Percentiles rank a stretch among this genome's conserved stretches.
phyloP scores from a whole-genome alignment of 176 grass and related monocot genomes.

The Hordeum marinum region DNA sequence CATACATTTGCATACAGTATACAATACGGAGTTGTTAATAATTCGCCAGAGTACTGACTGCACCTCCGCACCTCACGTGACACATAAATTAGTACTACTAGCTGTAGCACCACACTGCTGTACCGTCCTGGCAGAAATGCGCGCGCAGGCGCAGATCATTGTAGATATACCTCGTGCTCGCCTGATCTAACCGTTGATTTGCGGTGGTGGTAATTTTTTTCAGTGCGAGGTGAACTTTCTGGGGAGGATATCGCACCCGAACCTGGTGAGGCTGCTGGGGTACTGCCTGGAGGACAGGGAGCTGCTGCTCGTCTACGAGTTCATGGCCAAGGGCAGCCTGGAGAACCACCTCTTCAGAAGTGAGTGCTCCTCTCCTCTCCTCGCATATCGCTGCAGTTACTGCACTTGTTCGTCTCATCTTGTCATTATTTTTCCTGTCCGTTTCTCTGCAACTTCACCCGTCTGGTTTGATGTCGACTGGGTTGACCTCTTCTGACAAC shows the following conservation, averaged over 20 bases:
- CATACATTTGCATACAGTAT: neutral
- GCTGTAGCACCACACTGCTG: no score
- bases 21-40: neutral
- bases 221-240: conserved; percentile 78
- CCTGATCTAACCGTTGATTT: neutral
- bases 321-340: conserved; percentile 71
- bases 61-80: neutral
- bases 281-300: conserved; percentile 71
- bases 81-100: neutral
- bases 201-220: neutral
- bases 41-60: neutral
- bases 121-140: no score
- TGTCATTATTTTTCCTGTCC: neutral
- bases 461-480: neutral
- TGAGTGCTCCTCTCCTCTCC: conserved; percentile 17
- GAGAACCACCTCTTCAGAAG: conserved; percentile 86
- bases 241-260: conserved; percentile 67
- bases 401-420: neutral
- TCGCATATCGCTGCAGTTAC: neutral
- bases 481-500: neutral
- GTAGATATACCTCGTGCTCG: no score
- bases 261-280: conserved; percentile 72
- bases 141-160: neutral
- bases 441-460: conserved; percentile 8
- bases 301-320: conserved; percentile 77